Percentiles rank a stretch among this genome's conserved stretches.
Evolutionary conservation across 768 basidiomycete genomes (phyloP).

Genomic region (Auriculariales sp.): DNA sequence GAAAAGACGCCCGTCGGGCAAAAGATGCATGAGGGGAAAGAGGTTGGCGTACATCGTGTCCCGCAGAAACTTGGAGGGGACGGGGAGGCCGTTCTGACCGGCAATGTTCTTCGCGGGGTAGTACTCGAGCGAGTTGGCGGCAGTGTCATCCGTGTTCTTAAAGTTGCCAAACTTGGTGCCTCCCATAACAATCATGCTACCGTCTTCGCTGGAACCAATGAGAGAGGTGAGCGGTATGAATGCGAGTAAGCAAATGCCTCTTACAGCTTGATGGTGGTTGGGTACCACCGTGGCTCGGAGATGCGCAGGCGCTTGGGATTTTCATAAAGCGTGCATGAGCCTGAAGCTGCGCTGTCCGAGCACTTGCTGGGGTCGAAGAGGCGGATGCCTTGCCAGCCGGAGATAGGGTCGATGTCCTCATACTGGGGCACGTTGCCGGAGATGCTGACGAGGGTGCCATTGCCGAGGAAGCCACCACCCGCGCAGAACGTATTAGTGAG

Average conservation of each 20-base stretch:
- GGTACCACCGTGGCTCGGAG: slow-evolving; percentile 75
- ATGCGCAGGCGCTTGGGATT: slow-evolving; percentile 48
- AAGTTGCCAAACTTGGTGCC: slow-evolving; percentile 73
- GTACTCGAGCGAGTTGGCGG: slow-evolving; percentile 72
- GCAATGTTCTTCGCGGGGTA: slow-evolving; percentile 68
- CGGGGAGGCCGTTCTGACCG: slow-evolving; percentile 50
- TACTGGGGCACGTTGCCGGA: slow-evolving; percentile 72
- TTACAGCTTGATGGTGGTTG: slow-evolving; percentile 47
- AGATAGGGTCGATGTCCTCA: slow-evolving; percentile 60
- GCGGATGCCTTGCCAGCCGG: slow-evolving; percentile 63
- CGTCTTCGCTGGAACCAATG: slow-evolving; percentile 24
- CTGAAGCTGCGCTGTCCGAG: slow-evolving; percentile 23
- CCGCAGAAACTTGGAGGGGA: slow-evolving; percentile 45
- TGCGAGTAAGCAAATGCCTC: slow-evolving; percentile 42
- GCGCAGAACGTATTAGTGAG: slow-evolving; percentile 50
- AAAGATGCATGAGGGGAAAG: slow-evolving; percentile 59
- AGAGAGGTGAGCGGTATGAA: too few relatives aligned
- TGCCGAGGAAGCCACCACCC: slow-evolving; percentile 61
- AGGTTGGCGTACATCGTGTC: slow-evolving; percentile 71
- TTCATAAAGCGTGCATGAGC: slow-evolving; percentile 48
- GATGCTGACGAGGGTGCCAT: slow-evolving; percentile 65
- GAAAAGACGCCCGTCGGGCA: slow-evolving; percentile 58
- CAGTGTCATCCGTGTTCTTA: slow-evolving; percentile 70
- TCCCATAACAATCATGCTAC: slow-evolving; percentile 76
- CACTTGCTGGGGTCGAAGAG: slow-evolving; percentile 52